Evolutionary conservation across 805 yeast genomes (phyloP).

Genomic region (Saccharomycopsis synnaedendra): DNA sequence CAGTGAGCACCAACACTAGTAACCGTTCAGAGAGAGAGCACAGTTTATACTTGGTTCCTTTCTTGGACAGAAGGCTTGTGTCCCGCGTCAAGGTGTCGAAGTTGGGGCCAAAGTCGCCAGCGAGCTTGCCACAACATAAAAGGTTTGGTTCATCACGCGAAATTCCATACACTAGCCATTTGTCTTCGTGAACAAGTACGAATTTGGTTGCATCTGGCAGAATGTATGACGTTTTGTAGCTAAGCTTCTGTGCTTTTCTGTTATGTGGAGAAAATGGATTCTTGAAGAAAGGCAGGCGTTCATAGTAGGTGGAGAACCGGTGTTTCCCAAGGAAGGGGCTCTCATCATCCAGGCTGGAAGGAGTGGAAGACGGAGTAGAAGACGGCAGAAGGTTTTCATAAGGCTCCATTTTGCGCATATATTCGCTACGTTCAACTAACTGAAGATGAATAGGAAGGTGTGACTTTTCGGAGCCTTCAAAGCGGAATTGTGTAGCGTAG

Average conservation of each 20-base stretch:
- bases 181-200: constrained; percentile 51
- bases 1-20: constrained; percentile 56
- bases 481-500: too few relatives aligned
- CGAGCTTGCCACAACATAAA: constrained; percentile 54
- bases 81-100: constrained; percentile 27
- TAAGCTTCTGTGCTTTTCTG: constrained; percentile 3
- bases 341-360: not conserved
- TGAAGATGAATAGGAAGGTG: constrained; percentile 10
- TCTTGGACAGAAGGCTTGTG: not conserved
- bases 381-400: constrained; percentile 1
- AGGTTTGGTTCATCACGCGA: constrained; percentile 40
- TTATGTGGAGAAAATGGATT: constrained; percentile 12
- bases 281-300: constrained; percentile 14
- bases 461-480: not conserved
- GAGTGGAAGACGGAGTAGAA: not conserved
- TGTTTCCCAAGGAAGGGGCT: constrained; percentile 10
- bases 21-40: constrained; percentile 23
- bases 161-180: constrained; percentile 68
- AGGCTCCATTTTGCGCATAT: constrained; percentile 4
- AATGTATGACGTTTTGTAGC: constrained; percentile 38
- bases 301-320: constrained; percentile 14
- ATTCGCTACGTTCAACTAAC: constrained; percentile 13
- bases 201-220: constrained; percentile 55
- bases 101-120: constrained; percentile 54
- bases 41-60: constrained; percentile 1